Percentiles rank a stretch among this genome's conserved stretches.
These are phyloP conservation scores for Citrus medica DNA, from an alignment of 345 rosid species.

Conservation along the genomic window DNA sequence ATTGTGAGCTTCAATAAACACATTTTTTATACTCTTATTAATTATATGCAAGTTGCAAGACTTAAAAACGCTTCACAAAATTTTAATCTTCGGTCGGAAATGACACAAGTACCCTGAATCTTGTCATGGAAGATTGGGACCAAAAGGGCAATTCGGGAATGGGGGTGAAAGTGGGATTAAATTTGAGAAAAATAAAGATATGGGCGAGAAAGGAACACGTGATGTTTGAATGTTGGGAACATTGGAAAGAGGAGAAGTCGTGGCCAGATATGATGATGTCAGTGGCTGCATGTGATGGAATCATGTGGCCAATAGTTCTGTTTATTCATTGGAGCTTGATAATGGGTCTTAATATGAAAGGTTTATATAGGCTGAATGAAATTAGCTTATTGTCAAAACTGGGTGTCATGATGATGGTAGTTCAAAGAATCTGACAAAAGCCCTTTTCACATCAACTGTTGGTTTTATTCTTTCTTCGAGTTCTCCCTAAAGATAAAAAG, in stretches of 20 bases:
- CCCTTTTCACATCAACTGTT: not conserved
- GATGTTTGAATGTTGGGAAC: constrained; percentile 75
- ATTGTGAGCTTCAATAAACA: not conserved
- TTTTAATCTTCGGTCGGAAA: not conserved
- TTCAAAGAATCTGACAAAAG: not conserved
- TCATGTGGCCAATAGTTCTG: constrained; percentile 27
- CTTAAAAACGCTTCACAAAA: not conserved
- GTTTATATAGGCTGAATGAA: not conserved
- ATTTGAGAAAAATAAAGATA: not conserved
- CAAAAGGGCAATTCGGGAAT: not conserved
- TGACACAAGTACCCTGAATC: not conserved
- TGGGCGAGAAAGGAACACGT: constrained; percentile 29
- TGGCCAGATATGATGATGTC: constrained; percentile 80
- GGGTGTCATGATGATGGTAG: not conserved
- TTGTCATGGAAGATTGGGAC: too few species aligned
- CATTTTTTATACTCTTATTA: not conserved
- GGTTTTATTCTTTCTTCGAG: constrained; percentile 2
- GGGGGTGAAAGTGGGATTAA: constrained; percentile 2
- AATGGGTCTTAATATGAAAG: not conserved
- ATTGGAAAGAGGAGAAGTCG: constrained; percentile 59
- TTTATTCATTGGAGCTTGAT: not conserved
- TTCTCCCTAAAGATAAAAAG: not conserved
- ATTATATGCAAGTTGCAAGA: not conserved
- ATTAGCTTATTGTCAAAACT: not conserved
- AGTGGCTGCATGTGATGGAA: constrained; percentile 47